Percentiles rank a stretch among this genome's conserved stretches.
These are phyloP conservation scores for Aspergillus steynii DNA, from an alignment of 495 filamentous ascomycete species.

Conservation along the genomic window DNA sequence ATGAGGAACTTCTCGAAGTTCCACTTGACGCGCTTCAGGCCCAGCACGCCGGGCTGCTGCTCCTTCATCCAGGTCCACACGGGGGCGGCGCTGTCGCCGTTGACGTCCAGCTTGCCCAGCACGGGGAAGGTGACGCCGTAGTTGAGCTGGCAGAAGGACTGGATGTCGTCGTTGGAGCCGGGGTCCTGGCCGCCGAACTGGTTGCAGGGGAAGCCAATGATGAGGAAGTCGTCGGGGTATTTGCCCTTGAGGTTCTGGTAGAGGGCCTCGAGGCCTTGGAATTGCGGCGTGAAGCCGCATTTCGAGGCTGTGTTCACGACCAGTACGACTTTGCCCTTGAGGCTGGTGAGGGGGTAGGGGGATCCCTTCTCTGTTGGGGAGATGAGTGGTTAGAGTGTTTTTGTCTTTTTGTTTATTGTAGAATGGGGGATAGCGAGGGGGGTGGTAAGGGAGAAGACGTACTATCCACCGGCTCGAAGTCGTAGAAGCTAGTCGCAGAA, in stretches of 20 bases:
- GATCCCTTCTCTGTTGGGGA: constrained; percentile 66
- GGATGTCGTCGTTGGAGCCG: constrained; percentile 85
- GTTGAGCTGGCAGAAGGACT: constrained; percentile 89
- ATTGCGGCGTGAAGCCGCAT: constrained; percentile 99
- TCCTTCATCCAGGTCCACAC: constrained; percentile 88
- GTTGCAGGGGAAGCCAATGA: constrained; percentile 98
- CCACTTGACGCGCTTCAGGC: constrained; percentile 90
- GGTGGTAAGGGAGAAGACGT: constrained; percentile 34
- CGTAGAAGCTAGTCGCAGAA: constrained; percentile 85
- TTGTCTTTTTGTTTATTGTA: background rate
- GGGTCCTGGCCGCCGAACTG: constrained; percentile 94
- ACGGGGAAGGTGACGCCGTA: constrained; percentile 95
- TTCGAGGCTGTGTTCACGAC: constrained; percentile 98
- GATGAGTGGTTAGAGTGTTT: constrained; percentile 10
- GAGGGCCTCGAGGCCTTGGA: constrained; percentile 83
- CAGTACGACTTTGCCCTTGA: constrained; percentile 89
- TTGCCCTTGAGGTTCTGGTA: constrained; percentile 73
- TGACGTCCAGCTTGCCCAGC: constrained; percentile 89
- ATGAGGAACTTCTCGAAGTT: constrained; percentile 98
- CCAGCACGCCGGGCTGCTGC: constrained; percentile 77
- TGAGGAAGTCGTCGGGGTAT: constrained; percentile 72
- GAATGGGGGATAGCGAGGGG: constrained; percentile 18
- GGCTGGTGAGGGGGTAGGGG: constrained; percentile 63
- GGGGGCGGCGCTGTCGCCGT: constrained; percentile 78
- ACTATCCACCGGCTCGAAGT: constrained; percentile 86